phyloP scores from a whole-genome alignment of 805 yeast genomes.

The Candida broadrunensis region DNA sequence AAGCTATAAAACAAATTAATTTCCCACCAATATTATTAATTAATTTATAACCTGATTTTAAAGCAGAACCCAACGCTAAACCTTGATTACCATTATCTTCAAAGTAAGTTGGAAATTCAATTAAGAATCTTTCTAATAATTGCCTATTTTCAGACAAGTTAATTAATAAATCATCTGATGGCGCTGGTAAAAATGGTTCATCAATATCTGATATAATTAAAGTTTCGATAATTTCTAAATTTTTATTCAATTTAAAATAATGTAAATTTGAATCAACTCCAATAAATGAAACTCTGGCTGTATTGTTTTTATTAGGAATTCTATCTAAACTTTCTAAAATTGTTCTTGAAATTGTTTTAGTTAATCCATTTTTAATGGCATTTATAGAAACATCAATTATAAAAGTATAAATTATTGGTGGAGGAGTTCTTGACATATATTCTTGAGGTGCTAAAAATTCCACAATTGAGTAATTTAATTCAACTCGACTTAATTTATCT shows the following conservation, averaged over 20 bases:
- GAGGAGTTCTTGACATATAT: conserved; percentile 91
- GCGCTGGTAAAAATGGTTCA: conserved; percentile 89
- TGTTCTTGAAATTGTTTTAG: conserved; percentile 86
- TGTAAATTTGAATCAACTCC: conserved; percentile 87
- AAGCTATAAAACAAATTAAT: conserved; percentile 72
- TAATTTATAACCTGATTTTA: conserved; percentile 80
- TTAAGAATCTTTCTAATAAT: conserved; percentile 72
- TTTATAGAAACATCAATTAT: conserved; percentile 81
- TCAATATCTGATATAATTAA: conserved; percentile 88
- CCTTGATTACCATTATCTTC: conserved; percentile 57
- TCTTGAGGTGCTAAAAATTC: conserved; percentile 95
- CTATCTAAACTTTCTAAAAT: conserved; percentile 83
- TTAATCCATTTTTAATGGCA: conserved; percentile 75
- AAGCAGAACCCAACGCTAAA: conserved; percentile 89
- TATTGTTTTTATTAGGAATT: conserved; percentile 79
- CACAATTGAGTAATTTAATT: conserved; percentile 79
- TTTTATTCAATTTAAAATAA: conserved; percentile 70
- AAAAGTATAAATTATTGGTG: conserved; percentile 85
- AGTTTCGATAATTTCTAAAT: conserved; percentile 55
- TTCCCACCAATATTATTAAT: conserved; percentile 85
- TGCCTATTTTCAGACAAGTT: conserved; percentile 66
- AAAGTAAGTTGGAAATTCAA: conserved; percentile 68
- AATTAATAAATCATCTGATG: conserved; percentile 76
- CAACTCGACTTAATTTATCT: conserved; percentile 74
- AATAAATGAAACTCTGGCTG: conserved; percentile 80